Percentiles rank a stretch among this genome's conserved stretches.
Evolutionary conservation across 2,329 filamentous ascomycete genomes (phyloP).

Genomic region (Neoarthrinium moseri): DNA sequence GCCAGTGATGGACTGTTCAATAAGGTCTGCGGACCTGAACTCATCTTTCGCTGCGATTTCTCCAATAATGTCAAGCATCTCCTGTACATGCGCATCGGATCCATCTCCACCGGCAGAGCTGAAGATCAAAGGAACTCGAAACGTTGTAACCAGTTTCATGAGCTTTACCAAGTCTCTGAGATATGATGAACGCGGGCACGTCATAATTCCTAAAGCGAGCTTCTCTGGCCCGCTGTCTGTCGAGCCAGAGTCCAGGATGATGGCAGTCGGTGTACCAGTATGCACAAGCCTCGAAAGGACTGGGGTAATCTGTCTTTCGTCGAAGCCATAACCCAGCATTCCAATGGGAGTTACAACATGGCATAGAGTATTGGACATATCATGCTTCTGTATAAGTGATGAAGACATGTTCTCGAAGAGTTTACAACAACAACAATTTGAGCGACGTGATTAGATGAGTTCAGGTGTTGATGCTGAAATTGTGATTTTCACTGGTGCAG

Average conservation of each 20-base stretch:
- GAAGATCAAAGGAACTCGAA: slow-evolving; percentile 38
- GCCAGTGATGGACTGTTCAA: too few species aligned
- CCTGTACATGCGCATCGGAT: slow-evolving; percentile 38
- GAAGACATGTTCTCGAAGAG: not conserved
- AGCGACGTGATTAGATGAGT: too few species aligned
- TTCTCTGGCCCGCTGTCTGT: slow-evolving; percentile 38
- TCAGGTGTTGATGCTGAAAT: too few species aligned
- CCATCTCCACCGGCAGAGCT: slow-evolving; percentile 48
- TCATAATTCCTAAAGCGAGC: slow-evolving; percentile 38
- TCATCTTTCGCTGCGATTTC: slow-evolving; percentile 29
- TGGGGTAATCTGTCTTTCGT: slow-evolving; percentile 25
- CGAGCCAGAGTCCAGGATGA: slow-evolving; percentile 33
- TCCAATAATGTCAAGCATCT: slow-evolving; percentile 37
- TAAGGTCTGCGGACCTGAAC: slow-evolving; percentile 15
- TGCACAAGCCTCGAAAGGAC: slow-evolving; percentile 24
- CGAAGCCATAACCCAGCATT: slow-evolving; percentile 49
- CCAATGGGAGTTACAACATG: slow-evolving; percentile 45
- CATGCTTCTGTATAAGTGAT: not conserved
- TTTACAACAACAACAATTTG: too few species aligned
- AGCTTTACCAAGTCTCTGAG: slow-evolving; percentile 39
- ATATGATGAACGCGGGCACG: slow-evolving; percentile 38
- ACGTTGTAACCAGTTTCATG: slow-evolving; percentile 29
- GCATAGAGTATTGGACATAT: slow-evolving; percentile 23
- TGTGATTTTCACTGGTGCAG: too few species aligned
- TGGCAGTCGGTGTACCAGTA: slow-evolving; percentile 27